Evolutionary conservation across 2,329 filamentous ascomycete genomes (phyloP), one percentile per base, ranked within the genome.

Genomic region (Pseudogymnoascus verrucosus): DNA sequence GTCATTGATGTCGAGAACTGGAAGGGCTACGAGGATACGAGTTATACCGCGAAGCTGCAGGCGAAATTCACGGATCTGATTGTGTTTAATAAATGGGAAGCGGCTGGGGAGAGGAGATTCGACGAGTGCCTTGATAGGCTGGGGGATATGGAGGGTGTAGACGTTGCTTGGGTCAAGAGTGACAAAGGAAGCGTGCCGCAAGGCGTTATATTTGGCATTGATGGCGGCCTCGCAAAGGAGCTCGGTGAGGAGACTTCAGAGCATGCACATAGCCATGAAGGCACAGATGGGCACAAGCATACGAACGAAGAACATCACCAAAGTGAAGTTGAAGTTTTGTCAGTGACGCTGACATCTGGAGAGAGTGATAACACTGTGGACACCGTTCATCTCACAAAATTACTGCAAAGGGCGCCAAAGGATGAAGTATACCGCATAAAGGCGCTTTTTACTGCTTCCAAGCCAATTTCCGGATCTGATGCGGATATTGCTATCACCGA

Each of bases 371-470:
- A 75, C 0, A 74, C 77, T 14, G 78, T 85, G 23, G 81, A 86
- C 31, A 79, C 86, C 0, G 79, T 85, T 63, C 82, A 88, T 67
- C 81, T 96, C 6, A 80, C 87, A 64, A 78, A 78, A 8, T 78
- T 98, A 1, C 82, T 98, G 34, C 79, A 82, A 57, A 76, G 84
- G 0, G 89, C 93, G 0, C 89, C 92, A 0, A 96, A 96, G 73
- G 95, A 99, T 68, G 93, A 98, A 73, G 86, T 96, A 8, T 99
- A 98, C 77, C 86, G 95, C 63, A 98, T 99, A 74, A 99, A 99
- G 76, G 90, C 84, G 10, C 77, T 85, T 8, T 70, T 85, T 11
- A 80, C 80, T 1, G 78, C 82, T 2, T 76, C 79, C 0, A 73
- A 78, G 2, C 70, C 76, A 0, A 78, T 85, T 7, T 68, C 69